Evolutionary conservation across 2,329 filamentous ascomycete genomes (phyloP).

Genomic region (Elsinoe fawcettii): DNA sequence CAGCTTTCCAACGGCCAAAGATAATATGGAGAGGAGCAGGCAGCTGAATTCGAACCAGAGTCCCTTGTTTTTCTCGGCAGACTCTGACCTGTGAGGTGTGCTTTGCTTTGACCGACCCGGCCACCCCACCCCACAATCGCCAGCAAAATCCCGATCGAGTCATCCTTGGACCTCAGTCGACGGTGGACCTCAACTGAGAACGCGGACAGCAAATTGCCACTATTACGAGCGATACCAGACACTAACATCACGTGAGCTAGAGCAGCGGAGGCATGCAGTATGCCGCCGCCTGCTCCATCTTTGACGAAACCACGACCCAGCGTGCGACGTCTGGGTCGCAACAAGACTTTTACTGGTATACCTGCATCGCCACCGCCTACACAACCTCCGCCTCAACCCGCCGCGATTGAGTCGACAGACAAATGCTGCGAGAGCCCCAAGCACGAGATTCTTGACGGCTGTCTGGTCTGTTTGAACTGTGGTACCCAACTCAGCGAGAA

Average conservation of each 20-base stretch:
- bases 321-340: conserved; percentile 2
- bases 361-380: conserved; percentile 1
- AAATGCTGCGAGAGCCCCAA: conserved; percentile 25
- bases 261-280: neutral
- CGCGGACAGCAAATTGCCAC: neutral
- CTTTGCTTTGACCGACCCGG: neutral
- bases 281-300: neutral
- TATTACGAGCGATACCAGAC: neutral
- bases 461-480: conserved; percentile 67
- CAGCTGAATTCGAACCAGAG: conserved; percentile 9
- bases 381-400: neutral
- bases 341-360: conserved; percentile 10
- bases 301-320: neutral
- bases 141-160: conserved; percentile 3
- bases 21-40: neutral
- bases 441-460: conserved; percentile 30
- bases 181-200: neutral
- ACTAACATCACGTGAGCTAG: neutral
- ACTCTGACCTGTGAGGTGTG: neutral
- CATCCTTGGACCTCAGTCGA: neutral
- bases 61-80: neutral
- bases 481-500: conserved; percentile 76
- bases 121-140: conserved; percentile 7
- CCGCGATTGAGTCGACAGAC: conserved; percentile 14
- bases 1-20: neutral